Conservation (phyloP, 192 early-diverging fungal genomes). For the Helicostylum pulchrum region DNA sequence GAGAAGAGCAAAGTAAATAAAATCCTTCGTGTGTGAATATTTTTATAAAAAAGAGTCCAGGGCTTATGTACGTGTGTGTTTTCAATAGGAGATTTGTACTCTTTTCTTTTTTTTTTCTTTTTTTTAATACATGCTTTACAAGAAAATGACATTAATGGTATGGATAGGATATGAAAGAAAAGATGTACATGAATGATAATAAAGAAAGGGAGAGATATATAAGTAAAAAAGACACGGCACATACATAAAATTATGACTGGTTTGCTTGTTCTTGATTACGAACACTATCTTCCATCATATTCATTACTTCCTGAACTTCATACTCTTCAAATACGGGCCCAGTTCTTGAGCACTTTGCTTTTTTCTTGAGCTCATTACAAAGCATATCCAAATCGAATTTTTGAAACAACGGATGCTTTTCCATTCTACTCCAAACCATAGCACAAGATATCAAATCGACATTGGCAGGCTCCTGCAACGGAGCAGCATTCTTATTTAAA, state of each 20-base stretch:
- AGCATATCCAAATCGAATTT: slow-evolving; percentile 46
- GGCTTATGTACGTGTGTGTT: too few species aligned
- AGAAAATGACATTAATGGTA: too few species aligned
- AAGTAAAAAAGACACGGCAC: too few species aligned
- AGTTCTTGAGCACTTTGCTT: slow-evolving; percentile 55
- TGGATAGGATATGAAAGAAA: too few species aligned
- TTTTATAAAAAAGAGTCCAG: too few species aligned
- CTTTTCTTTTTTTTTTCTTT: too few species aligned
- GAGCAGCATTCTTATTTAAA: background rate
- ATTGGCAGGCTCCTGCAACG: background rate
- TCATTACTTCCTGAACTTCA: slow-evolving; percentile 23
- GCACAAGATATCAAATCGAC: slow-evolving; percentile 35
- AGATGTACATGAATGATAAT: too few species aligned
- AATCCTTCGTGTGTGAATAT: too few species aligned
- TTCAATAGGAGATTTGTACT: too few species aligned
- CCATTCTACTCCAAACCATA: slow-evolving; percentile 48
- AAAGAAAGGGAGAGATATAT: too few species aligned
- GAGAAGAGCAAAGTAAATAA: background rate
- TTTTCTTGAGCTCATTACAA: slow-evolving; percentile 44
- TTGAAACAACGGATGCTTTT: slow-evolving; percentile 55
- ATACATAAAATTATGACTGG: too few species aligned
- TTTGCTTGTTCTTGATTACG: background rate
- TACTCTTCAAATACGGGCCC: slow-evolving; percentile 53
- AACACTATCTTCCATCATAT: slow-evolving; percentile 2
- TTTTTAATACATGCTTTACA: too few species aligned